Conservation (phyloP, 1,139 yeast species). For the Saccharomyces hybrid region DNA sequence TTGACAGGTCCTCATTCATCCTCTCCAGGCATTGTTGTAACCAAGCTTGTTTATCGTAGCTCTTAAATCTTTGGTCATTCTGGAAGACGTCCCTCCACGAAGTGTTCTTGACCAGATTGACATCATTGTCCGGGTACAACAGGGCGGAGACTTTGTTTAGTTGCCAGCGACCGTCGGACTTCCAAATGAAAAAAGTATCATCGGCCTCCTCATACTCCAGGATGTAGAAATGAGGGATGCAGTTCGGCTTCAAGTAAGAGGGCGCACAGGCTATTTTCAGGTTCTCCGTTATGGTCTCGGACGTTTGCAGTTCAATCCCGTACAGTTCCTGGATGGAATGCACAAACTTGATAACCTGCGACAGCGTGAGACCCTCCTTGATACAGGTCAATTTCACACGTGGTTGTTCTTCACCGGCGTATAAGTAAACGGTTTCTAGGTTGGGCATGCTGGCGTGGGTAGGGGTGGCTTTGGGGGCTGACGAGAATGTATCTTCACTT, state of each 20-base stretch:
- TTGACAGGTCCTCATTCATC: slow-evolving; percentile 20
- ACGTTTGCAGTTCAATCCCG: slow-evolving; percentile 19
- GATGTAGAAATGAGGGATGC: slow-evolving; percentile 12
- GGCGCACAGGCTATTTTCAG: slow-evolving; percentile 18
- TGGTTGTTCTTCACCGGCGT: slow-evolving; percentile 23
- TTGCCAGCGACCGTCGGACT: slow-evolving; percentile 23
- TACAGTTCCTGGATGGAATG: slow-evolving; percentile 21
- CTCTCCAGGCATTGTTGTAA: slow-evolving; percentile 11
- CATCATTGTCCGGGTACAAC: slow-evolving; percentile 10
- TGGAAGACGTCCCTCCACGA: slow-evolving; percentile 4
- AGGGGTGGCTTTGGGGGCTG: background rate
- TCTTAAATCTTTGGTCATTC: slow-evolving; percentile 6
- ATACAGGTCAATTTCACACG: slow-evolving; percentile 21
- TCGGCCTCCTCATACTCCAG: slow-evolving; percentile 22
- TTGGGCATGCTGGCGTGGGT: background rate
- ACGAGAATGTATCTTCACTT: background rate
- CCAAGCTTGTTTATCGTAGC: slow-evolving; percentile 7
- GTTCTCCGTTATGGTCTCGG: slow-evolving; percentile 28
- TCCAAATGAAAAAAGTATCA: slow-evolving; percentile 22
- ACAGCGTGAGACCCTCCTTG: slow-evolving; percentile 10
- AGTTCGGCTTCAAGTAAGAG: slow-evolving; percentile 12
- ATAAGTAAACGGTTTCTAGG: slow-evolving; percentile 18
- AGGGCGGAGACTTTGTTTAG: slow-evolving; percentile 16
- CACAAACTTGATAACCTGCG: slow-evolving; percentile 15
- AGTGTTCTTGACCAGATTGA: slow-evolving; percentile 2